These are phyloP conservation scores for Capronia americana DNA, from an alignment of 2,329 filamentous ascomycete genomes.

Conservation along the genomic window DNA sequence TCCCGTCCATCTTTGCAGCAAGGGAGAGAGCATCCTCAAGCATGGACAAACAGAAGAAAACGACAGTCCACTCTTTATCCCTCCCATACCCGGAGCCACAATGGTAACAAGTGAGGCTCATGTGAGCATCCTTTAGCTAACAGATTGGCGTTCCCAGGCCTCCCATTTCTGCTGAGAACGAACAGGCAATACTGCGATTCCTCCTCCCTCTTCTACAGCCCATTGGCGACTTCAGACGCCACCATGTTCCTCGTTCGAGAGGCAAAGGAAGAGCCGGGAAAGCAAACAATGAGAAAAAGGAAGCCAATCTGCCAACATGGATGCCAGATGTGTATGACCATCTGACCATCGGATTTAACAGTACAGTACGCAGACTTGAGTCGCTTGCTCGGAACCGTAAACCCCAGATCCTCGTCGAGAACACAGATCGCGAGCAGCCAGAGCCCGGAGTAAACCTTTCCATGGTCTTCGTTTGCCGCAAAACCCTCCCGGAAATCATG, in stretches of 20 bases:
- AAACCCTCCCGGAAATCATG: constrained; percentile 34
- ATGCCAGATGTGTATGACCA: constrained; percentile 43
- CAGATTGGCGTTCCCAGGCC: constrained; percentile 28
- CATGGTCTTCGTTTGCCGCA: constrained; percentile 33
- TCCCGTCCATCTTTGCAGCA: background rate
- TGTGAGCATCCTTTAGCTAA: constrained; percentile 5
- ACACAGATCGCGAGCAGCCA: constrained; percentile 2
- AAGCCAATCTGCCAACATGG: constrained; percentile 34
- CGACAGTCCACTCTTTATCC: constrained; percentile 29
- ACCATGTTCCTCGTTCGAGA: constrained; percentile 47
- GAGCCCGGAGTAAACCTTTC: constrained; percentile 18
- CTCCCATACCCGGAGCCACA: constrained; percentile 34
- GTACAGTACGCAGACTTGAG: constrained; percentile 52
- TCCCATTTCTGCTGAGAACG: constrained; percentile 21
- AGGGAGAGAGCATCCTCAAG: background rate
- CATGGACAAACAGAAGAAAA: constrained; percentile 34
- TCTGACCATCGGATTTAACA: constrained; percentile 55
- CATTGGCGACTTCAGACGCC: constrained; percentile 49
- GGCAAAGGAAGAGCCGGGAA: constrained; percentile 40
- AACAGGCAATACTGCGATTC: constrained; percentile 29
- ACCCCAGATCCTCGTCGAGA: constrained; percentile 21
- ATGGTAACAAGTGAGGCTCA: constrained; percentile 25
- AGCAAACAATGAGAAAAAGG: constrained; percentile 9
- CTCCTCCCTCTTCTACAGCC: constrained; percentile 41
- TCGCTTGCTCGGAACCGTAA: constrained; percentile 41